Conservation (phyloP, 441 rosid genomes). For the Flueggea neowawraea region DNA sequence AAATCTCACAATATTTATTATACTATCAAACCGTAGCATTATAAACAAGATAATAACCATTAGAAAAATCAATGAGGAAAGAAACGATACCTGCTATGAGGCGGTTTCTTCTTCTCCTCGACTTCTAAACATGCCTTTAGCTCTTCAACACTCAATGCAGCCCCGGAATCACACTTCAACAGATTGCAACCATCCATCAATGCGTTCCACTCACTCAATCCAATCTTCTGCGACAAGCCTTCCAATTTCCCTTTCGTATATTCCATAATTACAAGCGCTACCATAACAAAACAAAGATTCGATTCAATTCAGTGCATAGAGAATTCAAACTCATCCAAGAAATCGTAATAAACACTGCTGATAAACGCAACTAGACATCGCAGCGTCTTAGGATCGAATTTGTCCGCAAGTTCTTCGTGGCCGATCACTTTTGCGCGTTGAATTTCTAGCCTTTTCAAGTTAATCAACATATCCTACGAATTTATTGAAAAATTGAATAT, state of each 20-base stretch:
- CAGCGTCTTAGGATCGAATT: conserved; percentile 55
- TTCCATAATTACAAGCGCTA: conserved; percentile 53
- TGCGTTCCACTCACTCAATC: conserved; percentile 17
- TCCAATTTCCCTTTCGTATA: conserved; percentile 29
- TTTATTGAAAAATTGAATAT: background rate
- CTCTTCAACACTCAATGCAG: conserved; percentile 33
- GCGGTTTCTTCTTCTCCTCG: conserved; percentile 20
- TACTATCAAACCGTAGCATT: too few species aligned
- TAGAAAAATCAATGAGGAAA: too few species aligned
- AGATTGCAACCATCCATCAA: conserved; percentile 35
- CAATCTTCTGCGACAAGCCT: conserved; percentile 23
- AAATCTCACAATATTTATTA: too few species aligned
- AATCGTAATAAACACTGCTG: background rate
- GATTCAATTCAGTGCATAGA: background rate
- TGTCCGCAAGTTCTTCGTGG: conserved; percentile 36
- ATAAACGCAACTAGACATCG: conserved; percentile 41
- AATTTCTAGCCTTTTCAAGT: conserved; percentile 43
- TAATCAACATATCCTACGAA: conserved; percentile 53
- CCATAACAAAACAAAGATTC: background rate
- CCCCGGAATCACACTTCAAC: conserved; percentile 21
- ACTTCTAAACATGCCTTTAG: conserved; percentile 25
- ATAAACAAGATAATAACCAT: too few species aligned
- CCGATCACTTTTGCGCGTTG: conserved; percentile 47
- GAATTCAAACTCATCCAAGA: background rate
- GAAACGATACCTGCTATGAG: conserved; percentile 16